Percentiles rank a stretch among this genome's conserved stretches.
phyloP scores from a whole-genome alignment of 73 alveolate species.

The Blepharisma japonicum region DNA sequence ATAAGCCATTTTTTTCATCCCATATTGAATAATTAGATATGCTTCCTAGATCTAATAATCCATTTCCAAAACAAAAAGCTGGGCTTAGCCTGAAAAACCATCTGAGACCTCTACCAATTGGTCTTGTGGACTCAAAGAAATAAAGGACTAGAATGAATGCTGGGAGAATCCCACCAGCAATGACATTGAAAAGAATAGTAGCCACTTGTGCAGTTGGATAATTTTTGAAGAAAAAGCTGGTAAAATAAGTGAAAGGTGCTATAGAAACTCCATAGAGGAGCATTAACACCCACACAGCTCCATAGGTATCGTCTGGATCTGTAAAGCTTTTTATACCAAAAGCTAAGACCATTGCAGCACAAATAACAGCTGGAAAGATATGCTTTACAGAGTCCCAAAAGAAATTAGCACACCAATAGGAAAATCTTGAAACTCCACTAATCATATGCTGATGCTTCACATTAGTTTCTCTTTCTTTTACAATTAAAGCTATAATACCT shows the following conservation, averaged over 20 bases:
- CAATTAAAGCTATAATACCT: slow-evolving; percentile 73
- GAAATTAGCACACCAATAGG: slow-evolving; percentile 85
- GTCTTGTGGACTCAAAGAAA: slow-evolving; percentile 54
- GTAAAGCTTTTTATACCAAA: slow-evolving; percentile 25
- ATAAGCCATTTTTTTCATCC: slow-evolving; percentile 24
- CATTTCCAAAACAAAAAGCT: slow-evolving; percentile 85
- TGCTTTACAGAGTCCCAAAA: slow-evolving; percentile 69
- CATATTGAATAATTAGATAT: slow-evolving; percentile 32
- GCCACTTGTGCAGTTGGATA: slow-evolving; percentile 67
- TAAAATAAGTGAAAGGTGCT: slow-evolving; percentile 83
- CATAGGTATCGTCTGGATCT: slow-evolving; percentile 40
- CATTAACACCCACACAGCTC: slow-evolving; percentile 62
- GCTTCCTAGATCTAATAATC: slow-evolving; percentile 61
- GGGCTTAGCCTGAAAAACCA: slow-evolving; percentile 89
- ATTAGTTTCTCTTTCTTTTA: slow-evolving; percentile 91
- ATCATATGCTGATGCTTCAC: slow-evolving; percentile 88
- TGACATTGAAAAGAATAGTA: slow-evolving; percentile 64
- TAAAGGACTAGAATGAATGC: slow-evolving; percentile 53
- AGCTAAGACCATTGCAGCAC: slow-evolving; percentile 37
- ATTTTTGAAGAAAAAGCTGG: slow-evolving; percentile 67
- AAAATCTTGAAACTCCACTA: slow-evolving; percentile 77
- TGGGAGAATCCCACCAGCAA: slow-evolving; percentile 54
- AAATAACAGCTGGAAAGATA: slow-evolving; percentile 60
- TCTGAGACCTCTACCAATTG: slow-evolving; percentile 54
- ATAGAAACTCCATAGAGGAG: slow-evolving; percentile 80